Percentiles rank a stretch among this genome's conserved stretches.
phyloP scores from a whole-genome alignment of 352 stramenopile species.

The Pythium dissotocum region DNA sequence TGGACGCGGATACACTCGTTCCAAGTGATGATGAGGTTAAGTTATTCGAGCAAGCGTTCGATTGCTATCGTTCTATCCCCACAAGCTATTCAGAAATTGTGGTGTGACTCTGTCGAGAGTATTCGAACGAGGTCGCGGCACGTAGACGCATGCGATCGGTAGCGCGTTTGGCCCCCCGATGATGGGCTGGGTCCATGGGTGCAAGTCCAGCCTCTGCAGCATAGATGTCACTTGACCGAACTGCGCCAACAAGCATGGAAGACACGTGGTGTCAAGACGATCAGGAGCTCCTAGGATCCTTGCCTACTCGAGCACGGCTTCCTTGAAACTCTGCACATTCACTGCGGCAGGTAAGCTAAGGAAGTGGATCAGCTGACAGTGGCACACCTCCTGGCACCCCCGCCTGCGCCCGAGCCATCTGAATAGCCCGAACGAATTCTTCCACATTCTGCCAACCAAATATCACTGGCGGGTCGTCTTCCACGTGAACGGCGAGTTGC shows the following conservation, averaged over 20 bases:
- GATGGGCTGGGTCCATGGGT: conserved; percentile 29
- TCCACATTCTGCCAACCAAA: conserved; percentile 29
- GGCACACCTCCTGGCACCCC: conserved; percentile 18
- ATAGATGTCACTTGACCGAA: conserved; percentile 17
- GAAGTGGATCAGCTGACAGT: conserved; percentile 29
- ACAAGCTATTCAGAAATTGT: too few relatives aligned
- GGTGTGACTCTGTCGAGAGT: conserved; percentile 19
- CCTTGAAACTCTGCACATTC: conserved; percentile 29
- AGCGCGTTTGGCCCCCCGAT: conserved; percentile 22
- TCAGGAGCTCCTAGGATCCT: conserved; percentile 17
- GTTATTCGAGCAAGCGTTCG: background rate
- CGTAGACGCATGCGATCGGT: conserved; percentile 30
- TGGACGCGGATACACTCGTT: conserved; percentile 8
- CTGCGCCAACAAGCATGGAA: conserved; percentile 27
- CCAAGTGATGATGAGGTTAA: conserved; percentile 8
- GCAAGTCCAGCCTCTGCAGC: conserved; percentile 13
- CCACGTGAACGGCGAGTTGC: conserved; percentile 22
- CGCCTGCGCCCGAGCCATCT: conserved; percentile 23
- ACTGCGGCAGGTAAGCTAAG: conserved; percentile 16
- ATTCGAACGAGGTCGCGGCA: conserved; percentile 28
- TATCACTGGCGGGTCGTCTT: conserved; percentile 26
- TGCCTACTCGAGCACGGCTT: conserved; percentile 32
- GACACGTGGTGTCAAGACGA: conserved; percentile 29
- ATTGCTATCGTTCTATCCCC: too few relatives aligned
- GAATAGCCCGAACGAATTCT: conserved; percentile 24